Conservation (phyloP, 2,329 filamentous ascomycete species). For the Penicillium digitatum region DNA sequence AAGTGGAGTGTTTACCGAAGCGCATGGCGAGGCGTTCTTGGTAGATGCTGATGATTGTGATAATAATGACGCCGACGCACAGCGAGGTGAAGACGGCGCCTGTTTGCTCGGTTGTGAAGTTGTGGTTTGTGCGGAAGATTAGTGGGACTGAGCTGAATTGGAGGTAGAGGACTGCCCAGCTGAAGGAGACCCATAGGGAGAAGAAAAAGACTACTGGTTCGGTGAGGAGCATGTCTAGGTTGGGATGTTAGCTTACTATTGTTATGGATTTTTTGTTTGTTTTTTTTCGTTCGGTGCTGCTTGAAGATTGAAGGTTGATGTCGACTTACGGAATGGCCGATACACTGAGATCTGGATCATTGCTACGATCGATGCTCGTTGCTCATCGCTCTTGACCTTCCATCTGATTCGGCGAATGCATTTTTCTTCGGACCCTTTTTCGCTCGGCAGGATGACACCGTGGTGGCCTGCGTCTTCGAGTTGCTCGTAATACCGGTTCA, state of each 20-base stretch:
- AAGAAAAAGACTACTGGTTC: constrained; percentile 68
- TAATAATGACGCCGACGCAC: constrained; percentile 61
- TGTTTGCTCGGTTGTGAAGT: constrained; percentile 63
- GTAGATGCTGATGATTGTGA: constrained; percentile 65
- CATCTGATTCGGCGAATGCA: constrained; percentile 62
- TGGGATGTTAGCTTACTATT: neutral
- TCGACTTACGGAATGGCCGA: constrained; percentile 63
- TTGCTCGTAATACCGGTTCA: constrained; percentile 77
- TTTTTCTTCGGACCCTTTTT: constrained; percentile 28
- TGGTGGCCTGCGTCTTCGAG: constrained; percentile 63
- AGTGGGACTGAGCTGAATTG: constrained; percentile 77
- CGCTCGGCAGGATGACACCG: constrained; percentile 49
- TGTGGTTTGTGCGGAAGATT: constrained; percentile 65
- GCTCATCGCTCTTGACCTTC: constrained; percentile 74
- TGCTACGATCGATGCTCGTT: constrained; percentile 61
- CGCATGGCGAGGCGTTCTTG: constrained; percentile 64
- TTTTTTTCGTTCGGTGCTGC: neutral
- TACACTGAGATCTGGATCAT: constrained; percentile 72
- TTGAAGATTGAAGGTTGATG: neutral
- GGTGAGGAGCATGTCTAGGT: constrained; percentile 51
- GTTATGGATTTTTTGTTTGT: too few relatives aligned
- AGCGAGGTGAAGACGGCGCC: constrained; percentile 73
- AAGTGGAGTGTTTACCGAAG: constrained; percentile 44
- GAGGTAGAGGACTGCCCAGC: constrained; percentile 84
- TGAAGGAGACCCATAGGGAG: constrained; percentile 83